A percentile compares a stretch with the other conserved stretches of the same genome.
These are phyloP conservation scores for Sclerotinia nivalis DNA, from an alignment of 2,329 filamentous ascomycete genomes.

Conservation along the genomic window DNA sequence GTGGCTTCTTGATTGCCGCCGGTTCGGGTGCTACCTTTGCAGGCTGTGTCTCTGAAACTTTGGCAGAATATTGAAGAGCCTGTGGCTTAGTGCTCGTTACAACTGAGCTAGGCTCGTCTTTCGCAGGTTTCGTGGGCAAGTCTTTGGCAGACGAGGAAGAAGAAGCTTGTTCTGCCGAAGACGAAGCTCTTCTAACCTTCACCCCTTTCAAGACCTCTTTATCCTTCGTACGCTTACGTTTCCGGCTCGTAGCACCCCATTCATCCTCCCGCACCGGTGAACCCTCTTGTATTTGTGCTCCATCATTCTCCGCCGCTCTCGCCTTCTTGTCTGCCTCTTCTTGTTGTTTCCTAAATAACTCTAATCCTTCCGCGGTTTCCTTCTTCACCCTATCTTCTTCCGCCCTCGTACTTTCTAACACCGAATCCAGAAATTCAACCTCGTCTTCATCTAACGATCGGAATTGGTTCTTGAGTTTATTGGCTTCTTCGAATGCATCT, in stretches of 20 bases:
- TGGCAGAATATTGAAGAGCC: neutral
- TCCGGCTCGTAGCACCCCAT: constrained; percentile 43
- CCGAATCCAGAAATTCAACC: constrained; percentile 69
- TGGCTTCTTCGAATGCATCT: constrained; percentile 76
- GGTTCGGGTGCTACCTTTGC: constrained; percentile 3
- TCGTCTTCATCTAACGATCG: constrained; percentile 77
- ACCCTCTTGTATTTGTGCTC: constrained; percentile 28
- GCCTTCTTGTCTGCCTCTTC: constrained; percentile 41
- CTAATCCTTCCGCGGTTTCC: constrained; percentile 59
- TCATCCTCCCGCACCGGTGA: constrained; percentile 38
- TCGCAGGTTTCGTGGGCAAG: constrained; percentile 14
- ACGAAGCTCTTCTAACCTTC: constrained; percentile 39
- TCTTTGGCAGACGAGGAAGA: constrained; percentile 10
- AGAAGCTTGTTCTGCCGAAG: constrained; percentile 26
- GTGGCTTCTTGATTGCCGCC: constrained; percentile 20
- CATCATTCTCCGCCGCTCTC: constrained; percentile 28
- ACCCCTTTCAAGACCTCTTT: constrained; percentile 42
- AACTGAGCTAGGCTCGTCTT: constrained; percentile 2
- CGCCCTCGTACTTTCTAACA: constrained; percentile 50
- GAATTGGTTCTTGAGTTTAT: constrained; percentile 73
- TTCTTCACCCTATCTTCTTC: constrained; percentile 56
- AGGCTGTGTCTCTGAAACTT: neutral
- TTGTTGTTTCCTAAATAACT: constrained; percentile 56
- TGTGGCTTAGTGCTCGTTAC: constrained; percentile 1
- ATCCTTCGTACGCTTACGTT: constrained; percentile 46